These are phyloP conservation scores for Penicillium angulare DNA, from an alignment of 495 filamentous ascomycete species.

Conservation along the genomic window DNA sequence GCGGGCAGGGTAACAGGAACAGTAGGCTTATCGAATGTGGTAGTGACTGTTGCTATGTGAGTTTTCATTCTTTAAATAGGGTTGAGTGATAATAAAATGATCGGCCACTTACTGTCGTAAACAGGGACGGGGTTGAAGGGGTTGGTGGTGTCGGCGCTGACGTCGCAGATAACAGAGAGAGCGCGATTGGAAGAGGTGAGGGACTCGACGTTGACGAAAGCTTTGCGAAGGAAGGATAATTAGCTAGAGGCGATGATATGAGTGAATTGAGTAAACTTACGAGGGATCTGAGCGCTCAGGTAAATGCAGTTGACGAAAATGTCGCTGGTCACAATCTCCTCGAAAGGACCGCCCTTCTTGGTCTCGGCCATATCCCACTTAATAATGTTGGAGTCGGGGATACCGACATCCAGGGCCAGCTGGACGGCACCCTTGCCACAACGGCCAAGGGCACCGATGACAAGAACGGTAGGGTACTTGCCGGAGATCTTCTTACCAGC, in stretches of 20 bases:
- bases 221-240: neutral
- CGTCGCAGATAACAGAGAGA: constrained; percentile 85
- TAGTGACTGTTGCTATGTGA: constrained; percentile 46
- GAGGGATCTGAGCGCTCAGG: constrained; percentile 58
- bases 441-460: constrained; percentile 73
- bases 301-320: constrained; percentile 96
- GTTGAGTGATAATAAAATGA: neutral
- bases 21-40: constrained; percentile 81
- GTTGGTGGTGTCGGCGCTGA: constrained; percentile 75
- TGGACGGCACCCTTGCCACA: constrained; percentile 86
- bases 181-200: constrained; percentile 67
- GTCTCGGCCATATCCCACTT: constrained; percentile 96
- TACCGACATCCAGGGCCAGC: constrained; percentile 70
- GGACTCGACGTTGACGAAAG: constrained; percentile 70
- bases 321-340: constrained; percentile 66
- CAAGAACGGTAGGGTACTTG: constrained; percentile 50
- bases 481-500: constrained; percentile 55
- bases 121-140: constrained; percentile 79
- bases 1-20: constrained; percentile 60
- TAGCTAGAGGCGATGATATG: neutral
- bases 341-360: constrained; percentile 72
- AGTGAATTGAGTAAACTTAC: neutral
- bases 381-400: constrained; percentile 70
- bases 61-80: neutral
- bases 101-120: constrained; percentile 51